Percentiles rank a stretch among this genome's conserved stretches.
Evolutionary conservation across 805 yeast genomes (phyloP).

Genomic region (Jamesozyma rosinii): DNA sequence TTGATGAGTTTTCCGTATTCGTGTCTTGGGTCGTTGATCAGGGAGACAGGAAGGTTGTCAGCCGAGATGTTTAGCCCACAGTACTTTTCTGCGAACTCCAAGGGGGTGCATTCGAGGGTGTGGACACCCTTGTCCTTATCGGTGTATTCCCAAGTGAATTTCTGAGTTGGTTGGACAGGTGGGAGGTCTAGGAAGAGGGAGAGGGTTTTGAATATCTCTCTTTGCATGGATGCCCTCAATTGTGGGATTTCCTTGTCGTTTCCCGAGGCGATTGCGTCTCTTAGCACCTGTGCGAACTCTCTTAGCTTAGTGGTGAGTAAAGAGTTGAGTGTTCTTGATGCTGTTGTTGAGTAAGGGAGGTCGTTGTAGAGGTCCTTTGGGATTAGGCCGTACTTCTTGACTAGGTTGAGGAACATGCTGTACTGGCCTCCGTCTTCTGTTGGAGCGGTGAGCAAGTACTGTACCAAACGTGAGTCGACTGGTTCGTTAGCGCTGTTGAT

Average conservation of each 20-base stretch:
- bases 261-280: slow-evolving; percentile 30
- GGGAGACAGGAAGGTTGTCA: slow-evolving; percentile 44
- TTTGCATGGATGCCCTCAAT: slow-evolving; percentile 41
- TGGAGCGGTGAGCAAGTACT: slow-evolving; percentile 55
- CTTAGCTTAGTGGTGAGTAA: slow-evolving; percentile 61
- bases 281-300: slow-evolving; percentile 65
- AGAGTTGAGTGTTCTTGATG: slow-evolving; percentile 45
- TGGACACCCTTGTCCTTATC: slow-evolving; percentile 57
- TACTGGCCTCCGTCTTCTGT: slow-evolving; percentile 82
- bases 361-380: slow-evolving; percentile 72
- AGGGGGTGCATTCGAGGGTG: slow-evolving; percentile 49
- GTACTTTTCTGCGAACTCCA: slow-evolving; percentile 49
- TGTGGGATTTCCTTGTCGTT: slow-evolving; percentile 35
- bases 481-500: slow-evolving; percentile 58
- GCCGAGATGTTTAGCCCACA: slow-evolving; percentile 37
- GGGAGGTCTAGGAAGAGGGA: slow-evolving; percentile 70
- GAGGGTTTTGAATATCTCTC: slow-evolving; percentile 55
- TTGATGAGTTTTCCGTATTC: slow-evolving; percentile 52
- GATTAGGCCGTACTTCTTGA: slow-evolving; percentile 72
- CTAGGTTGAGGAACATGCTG: slow-evolving; percentile 69
- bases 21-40: slow-evolving; percentile 79
- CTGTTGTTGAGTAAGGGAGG: slow-evolving; percentile 45
- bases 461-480: slow-evolving; percentile 62
- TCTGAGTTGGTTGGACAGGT: slow-evolving; percentile 56
- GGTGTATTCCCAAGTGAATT: slow-evolving; percentile 63